A percentile compares a stretch with the other conserved stretches of the same genome.
These are phyloP conservation scores for Trichosporon inkin DNA, from an alignment of 1,284 basidiomycete genomes.

Conservation along the genomic window DNA sequence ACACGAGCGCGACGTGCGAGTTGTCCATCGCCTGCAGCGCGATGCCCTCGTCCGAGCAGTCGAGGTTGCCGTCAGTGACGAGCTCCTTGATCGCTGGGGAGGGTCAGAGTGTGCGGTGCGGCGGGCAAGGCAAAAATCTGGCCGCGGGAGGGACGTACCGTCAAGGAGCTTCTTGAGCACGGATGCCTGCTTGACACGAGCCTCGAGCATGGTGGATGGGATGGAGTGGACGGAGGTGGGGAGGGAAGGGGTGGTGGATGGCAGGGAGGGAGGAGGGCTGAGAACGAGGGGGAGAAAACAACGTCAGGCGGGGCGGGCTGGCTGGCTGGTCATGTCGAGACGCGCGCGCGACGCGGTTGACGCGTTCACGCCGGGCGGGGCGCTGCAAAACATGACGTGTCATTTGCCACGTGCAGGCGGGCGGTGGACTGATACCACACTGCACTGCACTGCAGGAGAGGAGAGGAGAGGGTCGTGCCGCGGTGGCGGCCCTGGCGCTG, in stretches of 20 bases:
- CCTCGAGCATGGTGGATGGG: constrained; percentile 71
- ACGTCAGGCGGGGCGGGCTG: not conserved
- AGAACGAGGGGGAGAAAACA: not conserved
- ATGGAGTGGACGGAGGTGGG: not conserved
- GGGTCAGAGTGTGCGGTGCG: not conserved
- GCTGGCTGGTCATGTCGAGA: constrained; percentile 10
- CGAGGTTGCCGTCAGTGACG: constrained; percentile 96
- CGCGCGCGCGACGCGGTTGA: constrained; percentile 18
- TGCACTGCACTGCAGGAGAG: no score
- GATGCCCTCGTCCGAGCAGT: constrained; percentile 94
- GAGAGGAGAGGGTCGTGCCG: not conserved
- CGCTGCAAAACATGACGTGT: not conserved
- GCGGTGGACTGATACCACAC: not conserved
- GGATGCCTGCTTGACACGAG: constrained; percentile 74
- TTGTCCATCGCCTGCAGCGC: constrained; percentile 99
- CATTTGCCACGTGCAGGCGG: constrained; percentile 8
- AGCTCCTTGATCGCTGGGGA: constrained; percentile 88
- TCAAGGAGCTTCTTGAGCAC: constrained; percentile 83
- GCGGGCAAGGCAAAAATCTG: not conserved
- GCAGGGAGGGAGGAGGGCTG: constrained; percentile 7
- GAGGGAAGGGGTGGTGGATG: not conserved
- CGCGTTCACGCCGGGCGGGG: not conserved
- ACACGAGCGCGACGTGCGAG: constrained; percentile 95
- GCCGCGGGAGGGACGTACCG: constrained; percentile 55
- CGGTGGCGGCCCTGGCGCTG: not conserved